phyloP scores from a whole-genome alignment of 805 yeast genomes.

The Candida xiaguanensis region DNA sequence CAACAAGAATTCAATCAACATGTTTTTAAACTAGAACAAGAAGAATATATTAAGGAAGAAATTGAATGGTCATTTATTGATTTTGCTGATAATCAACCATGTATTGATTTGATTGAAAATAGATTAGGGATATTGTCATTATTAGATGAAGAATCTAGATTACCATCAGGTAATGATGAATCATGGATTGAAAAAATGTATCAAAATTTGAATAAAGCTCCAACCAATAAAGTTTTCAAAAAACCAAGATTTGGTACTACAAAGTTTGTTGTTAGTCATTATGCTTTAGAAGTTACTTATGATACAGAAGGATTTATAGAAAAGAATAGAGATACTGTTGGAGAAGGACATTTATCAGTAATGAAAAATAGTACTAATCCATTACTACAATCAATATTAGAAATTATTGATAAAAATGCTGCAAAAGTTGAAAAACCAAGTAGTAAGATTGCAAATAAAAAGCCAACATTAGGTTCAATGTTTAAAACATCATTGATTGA shows the following conservation, averaged over 20 bases:
- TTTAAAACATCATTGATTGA: slow-evolving; percentile 91
- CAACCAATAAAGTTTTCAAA: slow-evolving; percentile 72
- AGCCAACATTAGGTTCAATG: slow-evolving; percentile 93
- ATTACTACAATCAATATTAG: slow-evolving; percentile 61
- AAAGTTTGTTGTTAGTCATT: slow-evolving; percentile 86
- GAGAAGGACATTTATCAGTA: slow-evolving; percentile 90
- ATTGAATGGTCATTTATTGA: slow-evolving; percentile 97
- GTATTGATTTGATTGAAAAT: slow-evolving; percentile 87
- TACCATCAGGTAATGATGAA: slow-evolving; percentile 91
- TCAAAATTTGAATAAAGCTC: slow-evolving; percentile 75
- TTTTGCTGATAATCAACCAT: slow-evolving; percentile 94
- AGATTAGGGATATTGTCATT: slow-evolving; percentile 83
- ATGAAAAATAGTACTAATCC: slow-evolving; percentile 66
- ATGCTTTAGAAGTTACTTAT: slow-evolving; percentile 90
- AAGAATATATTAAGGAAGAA: slow-evolving; percentile 86
- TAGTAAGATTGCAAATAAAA: slow-evolving; percentile 47
- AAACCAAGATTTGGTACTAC: slow-evolving; percentile 93
- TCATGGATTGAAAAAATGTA: slow-evolving; percentile 90
- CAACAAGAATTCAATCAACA: slow-evolving; percentile 98
- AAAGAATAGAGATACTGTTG: slow-evolving; percentile 95
- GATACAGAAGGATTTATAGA: slow-evolving; percentile 94
- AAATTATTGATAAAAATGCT: slow-evolving; percentile 57
- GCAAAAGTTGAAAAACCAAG: slow-evolving; percentile 30
- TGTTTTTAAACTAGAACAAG: slow-evolving; percentile 95
- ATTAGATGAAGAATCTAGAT: slow-evolving; percentile 90